These are phyloP conservation scores for Myxozyma vanderwaltii DNA, from an alignment of 805 yeast species.

Conservation along the genomic window DNA sequence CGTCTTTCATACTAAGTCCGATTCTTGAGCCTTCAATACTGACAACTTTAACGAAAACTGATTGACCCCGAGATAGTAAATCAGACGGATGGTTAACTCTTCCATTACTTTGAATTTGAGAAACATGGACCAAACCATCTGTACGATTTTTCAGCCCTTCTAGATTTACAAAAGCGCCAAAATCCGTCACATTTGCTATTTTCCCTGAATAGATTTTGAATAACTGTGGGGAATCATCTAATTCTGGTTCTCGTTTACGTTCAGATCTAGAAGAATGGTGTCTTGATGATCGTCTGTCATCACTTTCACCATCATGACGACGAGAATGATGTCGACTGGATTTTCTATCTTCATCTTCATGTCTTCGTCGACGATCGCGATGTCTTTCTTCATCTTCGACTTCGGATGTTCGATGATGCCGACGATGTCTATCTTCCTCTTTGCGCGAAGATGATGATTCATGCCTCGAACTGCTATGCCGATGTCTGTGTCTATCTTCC, in stretches of 20 bases:
- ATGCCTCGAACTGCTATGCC: constrained; percentile 1
- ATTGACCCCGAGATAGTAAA: constrained; percentile 56
- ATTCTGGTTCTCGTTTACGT: constrained; percentile 32
- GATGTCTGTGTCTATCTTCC: background rate
- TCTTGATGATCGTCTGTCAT: background rate
- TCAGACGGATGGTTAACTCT: constrained; percentile 63
- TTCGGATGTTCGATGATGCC: background rate
- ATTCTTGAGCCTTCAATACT: constrained; percentile 52
- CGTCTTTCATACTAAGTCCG: constrained; percentile 65
- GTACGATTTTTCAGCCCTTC: constrained; percentile 43
- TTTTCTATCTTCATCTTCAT: background rate
- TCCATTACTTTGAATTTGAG: constrained; percentile 56
- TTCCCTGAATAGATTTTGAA: constrained; percentile 61
- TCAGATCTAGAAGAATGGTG: constrained; percentile 1
- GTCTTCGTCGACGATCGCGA: constrained; percentile 4
- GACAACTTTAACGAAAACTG: constrained; percentile 64
- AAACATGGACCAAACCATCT: constrained; percentile 76
- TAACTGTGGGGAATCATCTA: constrained; percentile 43
- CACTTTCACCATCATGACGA: constrained; percentile 4
- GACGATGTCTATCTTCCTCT: background rate
- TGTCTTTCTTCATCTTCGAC: constrained; percentile 8
- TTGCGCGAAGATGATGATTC: background rate
- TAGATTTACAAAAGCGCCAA: constrained; percentile 77
- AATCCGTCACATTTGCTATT: constrained; percentile 61
- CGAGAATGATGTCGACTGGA: constrained; percentile 1